Evolutionary conservation across 495 filamentous ascomycete species (phyloP), one percentile per base, ranked within the genome.

Genomic region (Tuber borchii): DNA sequence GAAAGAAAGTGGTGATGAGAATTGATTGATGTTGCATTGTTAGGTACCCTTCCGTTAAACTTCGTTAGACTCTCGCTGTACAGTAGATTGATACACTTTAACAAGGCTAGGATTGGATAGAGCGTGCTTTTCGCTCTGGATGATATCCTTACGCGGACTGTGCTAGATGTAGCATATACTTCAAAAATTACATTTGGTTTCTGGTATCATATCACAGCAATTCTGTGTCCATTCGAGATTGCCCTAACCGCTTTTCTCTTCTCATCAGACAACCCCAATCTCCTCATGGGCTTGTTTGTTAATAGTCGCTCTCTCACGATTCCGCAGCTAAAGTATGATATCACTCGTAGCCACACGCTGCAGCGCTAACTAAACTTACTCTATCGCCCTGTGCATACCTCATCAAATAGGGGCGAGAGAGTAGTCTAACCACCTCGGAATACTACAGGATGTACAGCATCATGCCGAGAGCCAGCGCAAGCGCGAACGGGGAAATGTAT

Each of bases 1-100:
- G 56, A 78, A 56, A 39, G 74, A 82, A 39, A 77, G 77, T 34
- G 80, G 73, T 34, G 79, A 74, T 43, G 80, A 78, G 44, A 78
- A 42, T 65, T 65, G 26, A 65, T 61, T 31, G n/a, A 16, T 34
- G 56, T 31, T 34, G 56, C 56, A 5, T 65, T 65, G 56, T 65
- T 65, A 6, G n/a, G 16, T 19, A 19, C 4, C 56, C 26, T 65
- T 31, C 34, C 3, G 26, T 34, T 34, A 12, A 31, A 34, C 26
- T 31, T 65, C 10, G 17, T 65, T 65, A 34, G 26, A 17, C 31
- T 65, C 26, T 65, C 26, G 12, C 4, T 65, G 56, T 65, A 65
- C 31, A 65, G 56, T 65, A 65, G 56, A 65, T 61, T 61, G 51
- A 61, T 61, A 31, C 12, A 26, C 26, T 17, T 65, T 65, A n/a